phyloP scores from a whole-genome alignment of 2,329 filamentous ascomycete species.

The Coniochaeta prunicola region DNA sequence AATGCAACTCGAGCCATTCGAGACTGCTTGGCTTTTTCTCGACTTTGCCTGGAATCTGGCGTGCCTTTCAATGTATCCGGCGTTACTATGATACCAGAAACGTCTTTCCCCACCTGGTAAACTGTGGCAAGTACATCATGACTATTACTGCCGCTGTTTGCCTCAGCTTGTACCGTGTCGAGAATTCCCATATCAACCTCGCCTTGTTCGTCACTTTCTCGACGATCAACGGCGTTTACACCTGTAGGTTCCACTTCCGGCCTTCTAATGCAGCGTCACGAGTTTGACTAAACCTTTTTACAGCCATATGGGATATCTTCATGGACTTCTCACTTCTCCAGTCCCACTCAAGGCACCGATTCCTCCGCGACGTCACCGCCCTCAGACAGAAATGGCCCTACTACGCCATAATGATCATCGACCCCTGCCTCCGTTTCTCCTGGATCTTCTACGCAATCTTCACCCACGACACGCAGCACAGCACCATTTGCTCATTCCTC shows the following conservation, averaged over 20 bases:
- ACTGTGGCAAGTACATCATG: conserved; percentile 84
- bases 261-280: not conserved
- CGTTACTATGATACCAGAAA: conserved; percentile 84
- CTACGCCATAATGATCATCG: conserved; percentile 75
- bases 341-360: conserved; percentile 56
- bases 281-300: not conserved
- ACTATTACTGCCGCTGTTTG: conserved; percentile 74
- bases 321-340: conserved; percentile 97
- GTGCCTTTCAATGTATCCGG: conserved; percentile 80
- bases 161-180: conserved; percentile 77
- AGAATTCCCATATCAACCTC: conserved; percentile 47
- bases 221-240: conserved; percentile 75
- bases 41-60: conserved; percentile 80
- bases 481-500: conserved; percentile 71
- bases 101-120: conserved; percentile 85
- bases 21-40: conserved; percentile 79
- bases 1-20: conserved; percentile 83
- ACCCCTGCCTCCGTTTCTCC: conserved; percentile 81
- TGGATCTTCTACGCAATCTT: conserved; percentile 95
- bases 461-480: conserved; percentile 72
- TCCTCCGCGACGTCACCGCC: conserved; percentile 71
- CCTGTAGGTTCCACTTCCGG: conserved; percentile 42
- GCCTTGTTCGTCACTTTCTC: conserved; percentile 76
- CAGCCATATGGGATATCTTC: conserved; percentile 82
- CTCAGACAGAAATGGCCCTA: conserved; percentile 78